Percentiles rank a stretch among this genome's conserved stretches.
phyloP scores from a whole-genome alignment of 257 asterid species.

The Solanum sejunctum region DNA sequence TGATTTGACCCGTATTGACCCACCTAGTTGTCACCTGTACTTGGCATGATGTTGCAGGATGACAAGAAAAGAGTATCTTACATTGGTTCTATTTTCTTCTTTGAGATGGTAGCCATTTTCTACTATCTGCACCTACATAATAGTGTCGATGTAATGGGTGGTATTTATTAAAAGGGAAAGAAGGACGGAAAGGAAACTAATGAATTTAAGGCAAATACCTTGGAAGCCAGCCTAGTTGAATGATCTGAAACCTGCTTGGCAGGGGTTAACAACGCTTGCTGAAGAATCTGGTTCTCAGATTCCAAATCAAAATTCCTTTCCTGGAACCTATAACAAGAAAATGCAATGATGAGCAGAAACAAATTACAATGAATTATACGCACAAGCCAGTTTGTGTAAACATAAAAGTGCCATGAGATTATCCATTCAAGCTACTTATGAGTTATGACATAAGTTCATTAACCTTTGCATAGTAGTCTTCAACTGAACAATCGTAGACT shows the following conservation, averaged over 20 bases:
- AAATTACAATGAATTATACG: neutral
- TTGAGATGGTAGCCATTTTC: conserved; percentile 74
- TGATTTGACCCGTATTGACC: neutral
- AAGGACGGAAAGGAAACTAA: conserved; percentile 1
- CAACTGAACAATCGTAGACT: conserved; percentile 69
- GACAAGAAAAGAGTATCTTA: conserved; percentile 20
- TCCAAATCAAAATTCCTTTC: neutral
- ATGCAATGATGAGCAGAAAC: neutral
- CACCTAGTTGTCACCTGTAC: neutral
- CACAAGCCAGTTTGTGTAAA: neutral
- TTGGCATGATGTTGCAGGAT: neutral
- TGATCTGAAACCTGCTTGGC: conserved; percentile 41
- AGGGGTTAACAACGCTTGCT: conserved; percentile 48
- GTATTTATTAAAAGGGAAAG: neutral
- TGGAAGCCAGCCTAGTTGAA: conserved; percentile 27
- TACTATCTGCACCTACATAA: conserved; percentile 28
- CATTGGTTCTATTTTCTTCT: conserved; percentile 39
- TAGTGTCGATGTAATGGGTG: conserved; percentile 2
- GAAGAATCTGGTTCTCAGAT: conserved; percentile 11
- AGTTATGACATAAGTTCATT: neutral
- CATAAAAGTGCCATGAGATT: neutral
- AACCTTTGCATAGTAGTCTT: conserved; percentile 78
- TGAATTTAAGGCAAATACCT: conserved; percentile 22
- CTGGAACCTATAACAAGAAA: neutral
- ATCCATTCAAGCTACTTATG: neutral